phyloP scores from a whole-genome alignment of 1,284 basidiomycete species.

The Sphagnurus paluster region DNA sequence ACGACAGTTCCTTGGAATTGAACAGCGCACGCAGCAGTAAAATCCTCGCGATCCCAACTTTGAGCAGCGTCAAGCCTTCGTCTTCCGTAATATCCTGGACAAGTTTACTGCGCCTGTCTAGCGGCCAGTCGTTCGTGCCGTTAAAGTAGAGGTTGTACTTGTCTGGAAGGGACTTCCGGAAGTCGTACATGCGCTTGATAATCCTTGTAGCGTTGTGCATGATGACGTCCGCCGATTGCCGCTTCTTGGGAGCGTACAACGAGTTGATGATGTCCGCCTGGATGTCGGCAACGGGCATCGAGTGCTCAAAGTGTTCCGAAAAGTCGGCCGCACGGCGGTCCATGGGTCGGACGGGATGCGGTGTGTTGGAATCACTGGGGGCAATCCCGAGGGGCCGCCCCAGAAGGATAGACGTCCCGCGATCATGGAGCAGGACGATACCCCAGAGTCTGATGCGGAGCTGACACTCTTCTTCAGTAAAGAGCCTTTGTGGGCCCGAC shows the following conservation, averaged over 20 bases:
- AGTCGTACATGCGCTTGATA: constrained; percentile 70
- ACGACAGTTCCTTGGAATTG: constrained; percentile 67
- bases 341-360: constrained; percentile 56
- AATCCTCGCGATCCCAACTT: constrained; percentile 78
- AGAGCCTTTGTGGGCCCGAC: constrained; percentile 41
- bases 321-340: constrained; percentile 42
- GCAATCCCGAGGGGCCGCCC: constrained; percentile 81
- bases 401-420: constrained; percentile 79
- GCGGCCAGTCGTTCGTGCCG: constrained; percentile 69
- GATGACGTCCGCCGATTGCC: constrained; percentile 63
- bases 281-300: constrained; percentile 71
- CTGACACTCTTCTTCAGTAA: constrained; percentile 72
- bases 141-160: constrained; percentile 70
- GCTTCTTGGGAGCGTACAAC: constrained; percentile 69
- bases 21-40: constrained; percentile 74
- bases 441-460: constrained; percentile 78
- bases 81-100: constrained; percentile 75
- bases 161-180: constrained; percentile 64
- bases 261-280: constrained; percentile 85
- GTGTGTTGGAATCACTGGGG: constrained; percentile 76
- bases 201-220: constrained; percentile 76
- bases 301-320: constrained; percentile 73
- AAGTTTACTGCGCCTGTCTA: constrained; percentile 61
- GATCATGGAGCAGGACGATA: constrained; percentile 79
- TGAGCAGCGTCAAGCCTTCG: constrained; percentile 75